Evolutionary conservation across 2,329 filamentous ascomycete genomes (phyloP).

Genomic region (Alternaria sp.): DNA sequence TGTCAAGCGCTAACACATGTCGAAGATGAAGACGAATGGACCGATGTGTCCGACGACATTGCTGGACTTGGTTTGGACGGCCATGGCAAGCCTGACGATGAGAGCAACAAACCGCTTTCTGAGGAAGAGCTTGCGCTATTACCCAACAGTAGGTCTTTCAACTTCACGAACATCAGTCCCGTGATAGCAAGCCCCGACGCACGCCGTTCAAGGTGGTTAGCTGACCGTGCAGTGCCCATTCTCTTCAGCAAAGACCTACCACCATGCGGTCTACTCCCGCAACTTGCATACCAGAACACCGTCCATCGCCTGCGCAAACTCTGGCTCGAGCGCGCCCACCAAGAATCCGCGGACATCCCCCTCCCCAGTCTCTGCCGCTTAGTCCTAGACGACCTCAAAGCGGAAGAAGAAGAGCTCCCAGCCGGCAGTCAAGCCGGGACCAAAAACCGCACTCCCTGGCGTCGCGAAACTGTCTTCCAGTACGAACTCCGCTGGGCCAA

Average conservation of each 20-base stretch:
- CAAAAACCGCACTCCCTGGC: slow-evolving; percentile 28
- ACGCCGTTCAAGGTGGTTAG: not conserved
- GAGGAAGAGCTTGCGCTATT: slow-evolving; percentile 10
- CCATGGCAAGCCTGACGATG: not conserved
- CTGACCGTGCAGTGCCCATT: slow-evolving; percentile 28
- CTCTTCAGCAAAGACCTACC: slow-evolving; percentile 33
- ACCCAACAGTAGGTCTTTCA: slow-evolving; percentile 20
- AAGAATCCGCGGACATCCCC: not conserved
- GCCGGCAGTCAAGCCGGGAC: not conserved
- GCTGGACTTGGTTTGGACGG: not conserved
- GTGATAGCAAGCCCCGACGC: not conserved
- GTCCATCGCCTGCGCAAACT: slow-evolving; percentile 21
- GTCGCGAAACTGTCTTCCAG: slow-evolving; percentile 26
- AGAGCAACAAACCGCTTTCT: not conserved
- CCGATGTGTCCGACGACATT: slow-evolving; percentile 2
- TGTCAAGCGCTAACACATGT: not conserved
- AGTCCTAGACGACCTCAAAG: slow-evolving; percentile 11
- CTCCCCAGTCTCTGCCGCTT: slow-evolving; percentile 14
- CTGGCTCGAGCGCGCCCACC: slow-evolving; percentile 19
- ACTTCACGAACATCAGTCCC: not conserved
- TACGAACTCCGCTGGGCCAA: slow-evolving; percentile 32
- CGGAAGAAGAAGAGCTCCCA: slow-evolving; percentile 12
- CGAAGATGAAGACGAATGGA: slow-evolving; percentile 21
- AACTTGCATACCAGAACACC: slow-evolving; percentile 37
- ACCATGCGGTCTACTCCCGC: slow-evolving; percentile 25